Evolutionary conservation across 331 rosid genomes (phyloP).

Genomic region (Acacia concinna): DNA sequence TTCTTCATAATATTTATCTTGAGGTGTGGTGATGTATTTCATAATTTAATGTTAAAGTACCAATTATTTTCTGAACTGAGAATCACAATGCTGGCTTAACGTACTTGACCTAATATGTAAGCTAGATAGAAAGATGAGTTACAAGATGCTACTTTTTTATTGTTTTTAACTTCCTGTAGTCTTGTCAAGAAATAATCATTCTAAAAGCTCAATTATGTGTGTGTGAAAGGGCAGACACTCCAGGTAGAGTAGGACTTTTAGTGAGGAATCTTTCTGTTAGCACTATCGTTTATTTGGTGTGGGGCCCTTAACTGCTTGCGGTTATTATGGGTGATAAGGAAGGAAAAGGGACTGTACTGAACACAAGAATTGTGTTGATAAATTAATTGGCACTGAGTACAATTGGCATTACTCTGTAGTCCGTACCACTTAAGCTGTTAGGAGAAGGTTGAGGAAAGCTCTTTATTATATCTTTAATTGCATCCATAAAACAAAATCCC

Average conservation of each 20-base stretch:
- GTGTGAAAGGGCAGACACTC: not conserved
- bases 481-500: not conserved
- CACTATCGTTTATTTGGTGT: not conserved
- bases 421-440: conserved; percentile 11
- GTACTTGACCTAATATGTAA: conserved; percentile 10
- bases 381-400: not conserved
- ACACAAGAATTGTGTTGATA: not conserved
- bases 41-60: not conserved
- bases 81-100: conserved; percentile 17
- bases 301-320: not conserved
- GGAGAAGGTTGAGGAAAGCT: conserved; percentile 10
- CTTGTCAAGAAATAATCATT: conserved; percentile 10
- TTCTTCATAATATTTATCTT: not conserved
- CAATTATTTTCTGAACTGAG: not conserved
- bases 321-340: not conserved
- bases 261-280: not conserved
- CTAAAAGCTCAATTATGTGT: not conserved
- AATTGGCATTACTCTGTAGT: not conserved
- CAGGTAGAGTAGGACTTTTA: not conserved
- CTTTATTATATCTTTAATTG: not conserved
- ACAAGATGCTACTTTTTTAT: not conserved
- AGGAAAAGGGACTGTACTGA: not conserved
- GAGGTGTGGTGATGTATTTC: not conserved
- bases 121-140: conserved; percentile 2
- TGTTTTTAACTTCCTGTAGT: conserved; percentile 13